Evolutionary conservation across 2,329 filamentous ascomycete genomes (phyloP).

Genomic region (Diplocarpon mali): DNA sequence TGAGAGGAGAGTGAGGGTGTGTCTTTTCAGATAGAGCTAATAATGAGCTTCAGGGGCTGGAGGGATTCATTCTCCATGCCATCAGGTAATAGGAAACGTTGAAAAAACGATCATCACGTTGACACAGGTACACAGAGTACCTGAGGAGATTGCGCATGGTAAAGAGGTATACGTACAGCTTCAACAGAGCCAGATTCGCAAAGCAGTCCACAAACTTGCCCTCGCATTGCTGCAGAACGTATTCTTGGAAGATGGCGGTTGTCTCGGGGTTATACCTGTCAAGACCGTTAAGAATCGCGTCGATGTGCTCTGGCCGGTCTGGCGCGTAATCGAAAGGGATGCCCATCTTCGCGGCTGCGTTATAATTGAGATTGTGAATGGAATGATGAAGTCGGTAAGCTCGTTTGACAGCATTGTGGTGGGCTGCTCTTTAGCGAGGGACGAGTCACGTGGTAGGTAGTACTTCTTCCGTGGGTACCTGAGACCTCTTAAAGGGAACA

Average conservation of each 20-base stretch:
- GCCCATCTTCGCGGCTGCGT: slow-evolving; percentile 21
- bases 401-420: no score
- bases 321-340: slow-evolving; percentile 71
- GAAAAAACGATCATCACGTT: slow-evolving; percentile 61
- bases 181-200: slow-evolving; percentile 89
- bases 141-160: slow-evolving; percentile 7
- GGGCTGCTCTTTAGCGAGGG: no score
- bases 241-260: slow-evolving; percentile 84
- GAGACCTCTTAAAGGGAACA: no score
- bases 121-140: background rate
- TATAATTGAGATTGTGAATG: background rate
- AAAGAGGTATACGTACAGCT: slow-evolving; percentile 65
- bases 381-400: background rate
- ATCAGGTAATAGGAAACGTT: slow-evolving; percentile 99
- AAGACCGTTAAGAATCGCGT: slow-evolving; percentile 88
- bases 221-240: slow-evolving; percentile 91
- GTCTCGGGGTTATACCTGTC: slow-evolving; percentile 99
- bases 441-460: no score
- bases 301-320: slow-evolving; percentile 85
- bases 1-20: slow-evolving; percentile 2
- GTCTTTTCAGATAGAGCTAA: slow-evolving; percentile 64
- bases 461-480: no score
- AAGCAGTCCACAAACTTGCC: slow-evolving; percentile 91
- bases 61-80: slow-evolving; percentile 45
- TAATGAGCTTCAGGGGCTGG: slow-evolving; percentile 55